phyloP scores from a whole-genome alignment of 495 filamentous ascomycete genomes.

The Neurospora sp. region DNA sequence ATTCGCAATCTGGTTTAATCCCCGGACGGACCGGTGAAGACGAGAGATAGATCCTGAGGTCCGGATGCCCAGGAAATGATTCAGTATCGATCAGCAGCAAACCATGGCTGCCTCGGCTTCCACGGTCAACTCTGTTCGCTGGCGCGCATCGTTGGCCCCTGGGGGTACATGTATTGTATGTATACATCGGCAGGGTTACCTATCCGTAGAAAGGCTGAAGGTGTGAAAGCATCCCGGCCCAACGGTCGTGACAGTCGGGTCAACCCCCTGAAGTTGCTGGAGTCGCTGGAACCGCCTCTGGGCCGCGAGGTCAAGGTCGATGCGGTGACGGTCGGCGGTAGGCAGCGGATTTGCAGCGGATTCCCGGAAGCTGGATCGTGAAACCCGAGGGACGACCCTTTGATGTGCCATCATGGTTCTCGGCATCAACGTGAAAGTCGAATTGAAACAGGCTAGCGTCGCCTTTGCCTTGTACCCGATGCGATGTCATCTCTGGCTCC shows the following conservation, averaged over 20 bases:
- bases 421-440: background rate
- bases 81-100: background rate
- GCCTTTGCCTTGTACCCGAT: slow-evolving; percentile 11
- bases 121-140: background rate
- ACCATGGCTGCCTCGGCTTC: background rate
- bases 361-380: background rate
- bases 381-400: background rate
- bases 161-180: background rate
- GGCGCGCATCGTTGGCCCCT: background rate
- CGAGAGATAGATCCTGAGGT: background rate
- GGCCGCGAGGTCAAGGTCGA: background rate
- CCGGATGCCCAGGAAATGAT: background rate
- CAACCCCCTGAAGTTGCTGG: background rate
- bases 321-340: background rate
- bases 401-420: background rate
- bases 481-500: slow-evolving; percentile 22
- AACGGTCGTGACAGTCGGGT: background rate
- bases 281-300: background rate
- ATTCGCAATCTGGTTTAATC: background rate
- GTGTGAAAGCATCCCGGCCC: background rate
- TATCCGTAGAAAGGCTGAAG: background rate
- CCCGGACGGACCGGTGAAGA: background rate
- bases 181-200: background rate
- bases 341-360: background rate
- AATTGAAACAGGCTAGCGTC: slow-evolving; percentile 14